These are phyloP conservation scores for Otatea glauca DNA, from an alignment of 176 grass and related monocot genomes.

Conservation along the genomic window DNA sequence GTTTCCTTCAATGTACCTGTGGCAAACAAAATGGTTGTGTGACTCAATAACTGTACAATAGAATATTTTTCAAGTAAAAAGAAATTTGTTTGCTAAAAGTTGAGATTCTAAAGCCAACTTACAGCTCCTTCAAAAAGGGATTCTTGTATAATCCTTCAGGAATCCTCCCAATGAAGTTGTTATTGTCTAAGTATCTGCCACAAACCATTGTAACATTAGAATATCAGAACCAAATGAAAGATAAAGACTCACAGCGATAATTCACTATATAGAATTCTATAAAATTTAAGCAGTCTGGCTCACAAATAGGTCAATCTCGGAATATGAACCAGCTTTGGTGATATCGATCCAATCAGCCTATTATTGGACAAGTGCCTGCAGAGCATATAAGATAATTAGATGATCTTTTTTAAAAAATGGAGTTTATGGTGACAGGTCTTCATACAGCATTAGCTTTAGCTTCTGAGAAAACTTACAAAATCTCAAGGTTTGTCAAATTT, in stretches of 20 bases:
- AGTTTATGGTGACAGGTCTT: constrained; percentile 14
- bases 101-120: constrained; percentile 43
- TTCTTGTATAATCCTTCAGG: constrained; percentile 91
- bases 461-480: constrained; percentile 67
- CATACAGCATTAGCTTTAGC: not conserved
- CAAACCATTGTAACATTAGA: constrained; percentile 17
- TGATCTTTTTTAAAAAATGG: not conserved
- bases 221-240: constrained; percentile 11
- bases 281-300: constrained; percentile 41
- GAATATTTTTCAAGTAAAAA: too few relatives aligned
- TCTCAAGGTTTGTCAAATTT: constrained; percentile 91
- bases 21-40: constrained; percentile 20
- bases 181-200: constrained; percentile 82
- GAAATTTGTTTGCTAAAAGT: constrained; percentile 5
- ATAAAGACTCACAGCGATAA: not conserved
- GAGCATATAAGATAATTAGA: constrained; percentile 3
- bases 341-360: constrained; percentile 81
- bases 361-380: constrained; percentile 85
- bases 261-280: not conserved
- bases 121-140: constrained; percentile 92
- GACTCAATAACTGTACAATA: not conserved
- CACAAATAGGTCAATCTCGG: constrained; percentile 92
- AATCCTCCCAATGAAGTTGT: constrained; percentile 91
- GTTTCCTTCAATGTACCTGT: constrained; percentile 88
- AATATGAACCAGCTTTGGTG: constrained; percentile 74